These are phyloP conservation scores for Caloboletus firmus DNA, from an alignment of 1,284 basidiomycete species.

Conservation along the genomic window DNA sequence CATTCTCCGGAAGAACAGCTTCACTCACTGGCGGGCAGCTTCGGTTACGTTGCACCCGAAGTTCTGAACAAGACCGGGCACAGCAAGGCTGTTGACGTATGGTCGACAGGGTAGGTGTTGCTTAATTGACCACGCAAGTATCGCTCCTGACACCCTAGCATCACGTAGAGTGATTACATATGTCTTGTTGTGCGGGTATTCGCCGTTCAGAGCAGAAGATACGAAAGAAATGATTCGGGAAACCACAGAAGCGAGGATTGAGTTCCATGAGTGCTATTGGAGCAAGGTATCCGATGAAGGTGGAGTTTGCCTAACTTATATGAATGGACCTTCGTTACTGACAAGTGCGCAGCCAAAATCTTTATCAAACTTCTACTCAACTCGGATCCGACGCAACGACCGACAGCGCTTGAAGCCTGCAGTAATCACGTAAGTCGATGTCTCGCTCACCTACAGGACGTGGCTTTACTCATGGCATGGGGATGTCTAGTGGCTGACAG, in stretches of 20 bases:
- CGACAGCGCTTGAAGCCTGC: conserved; percentile 76
- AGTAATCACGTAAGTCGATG: conserved; percentile 43
- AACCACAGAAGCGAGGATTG: conserved; percentile 79
- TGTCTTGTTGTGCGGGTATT: conserved; percentile 89
- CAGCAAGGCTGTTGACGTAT: conserved; percentile 90
- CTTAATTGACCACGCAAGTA: not conserved
- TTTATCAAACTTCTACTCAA: conserved; percentile 80
- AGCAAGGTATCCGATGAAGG: conserved; percentile 79
- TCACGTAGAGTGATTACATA: conserved; percentile 83
- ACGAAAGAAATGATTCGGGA: conserved; percentile 76
- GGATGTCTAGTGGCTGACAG: conserved; percentile 64
- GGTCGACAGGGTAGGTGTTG: conserved; percentile 81
- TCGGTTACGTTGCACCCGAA: conserved; percentile 95
- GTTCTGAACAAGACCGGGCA: conserved; percentile 84
- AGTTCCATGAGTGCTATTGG: conserved; percentile 95
- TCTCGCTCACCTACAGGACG: not conserved
- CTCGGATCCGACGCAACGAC: conserved; percentile 70
- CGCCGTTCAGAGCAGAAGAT: conserved; percentile 89
- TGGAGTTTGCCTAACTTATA: conserved; percentile 30
- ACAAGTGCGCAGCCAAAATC: conserved; percentile 63
- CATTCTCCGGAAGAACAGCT: conserved; percentile 78
- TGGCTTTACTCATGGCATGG: not conserved
- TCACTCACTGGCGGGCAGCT: conserved; percentile 81
- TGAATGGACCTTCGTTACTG: not conserved
- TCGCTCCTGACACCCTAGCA: not conserved